phyloP scores from a whole-genome alignment of 2,329 filamentous ascomycete species.

The Diaporthe nobilis region DNA sequence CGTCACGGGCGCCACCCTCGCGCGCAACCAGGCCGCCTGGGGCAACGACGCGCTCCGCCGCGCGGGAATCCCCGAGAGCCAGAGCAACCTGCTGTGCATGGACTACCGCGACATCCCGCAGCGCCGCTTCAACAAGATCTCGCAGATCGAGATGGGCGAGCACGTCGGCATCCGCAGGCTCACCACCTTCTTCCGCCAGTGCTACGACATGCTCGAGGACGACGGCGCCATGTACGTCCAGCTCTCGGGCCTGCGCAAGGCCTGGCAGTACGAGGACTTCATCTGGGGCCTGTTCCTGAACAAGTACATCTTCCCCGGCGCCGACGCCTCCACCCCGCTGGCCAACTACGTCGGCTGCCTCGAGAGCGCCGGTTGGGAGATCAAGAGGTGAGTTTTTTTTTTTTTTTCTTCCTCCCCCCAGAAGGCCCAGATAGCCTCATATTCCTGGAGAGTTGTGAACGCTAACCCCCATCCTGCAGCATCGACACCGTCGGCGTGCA shows the following conservation, averaged over 20 bases:
- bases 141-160: conserved; percentile 98
- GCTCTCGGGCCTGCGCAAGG: conserved; percentile 91
- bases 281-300: conserved; percentile 99
- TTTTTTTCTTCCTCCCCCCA: no score
- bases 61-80: conserved; percentile 84
- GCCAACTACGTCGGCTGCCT: conserved; percentile 87
- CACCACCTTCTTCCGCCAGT: conserved; percentile 83
- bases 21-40: conserved; percentile 96
- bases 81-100: conserved; percentile 93
- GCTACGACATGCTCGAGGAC: conserved; percentile 95
- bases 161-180: conserved; percentile 97
- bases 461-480: conserved; percentile 44
- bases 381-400: conserved; percentile 71
- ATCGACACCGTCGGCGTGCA: conserved; percentile 96
- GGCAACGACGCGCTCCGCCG: conserved; percentile 91
- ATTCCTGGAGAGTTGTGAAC: neutral
- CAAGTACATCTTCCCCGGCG: conserved; percentile 98
- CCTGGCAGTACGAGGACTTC: conserved; percentile 98
- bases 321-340: conserved; percentile 93
- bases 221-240: conserved; percentile 97
- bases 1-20: conserved; percentile 90
- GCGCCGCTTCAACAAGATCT: conserved; percentile 90
- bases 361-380: conserved; percentile 88
- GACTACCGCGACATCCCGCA: conserved; percentile 95
- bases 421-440: neutral